These are phyloP conservation scores for Ophiocordyceps camponoti-floridani DNA, from an alignment of 2,329 filamentous ascomycete species.

Conservation along the genomic window DNA sequence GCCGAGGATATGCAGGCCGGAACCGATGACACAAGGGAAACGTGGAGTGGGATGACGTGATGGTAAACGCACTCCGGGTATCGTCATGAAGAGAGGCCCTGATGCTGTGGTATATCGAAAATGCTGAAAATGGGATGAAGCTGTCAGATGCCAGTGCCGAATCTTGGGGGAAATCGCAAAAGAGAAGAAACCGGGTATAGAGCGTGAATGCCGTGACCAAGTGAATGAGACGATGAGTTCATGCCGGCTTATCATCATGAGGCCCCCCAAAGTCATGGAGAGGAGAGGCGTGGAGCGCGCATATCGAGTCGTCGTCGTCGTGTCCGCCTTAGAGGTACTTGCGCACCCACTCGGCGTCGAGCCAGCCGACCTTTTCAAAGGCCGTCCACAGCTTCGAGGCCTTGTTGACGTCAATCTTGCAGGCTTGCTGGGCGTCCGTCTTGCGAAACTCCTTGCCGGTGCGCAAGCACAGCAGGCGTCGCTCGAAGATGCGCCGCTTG, in stretches of 20 bases:
- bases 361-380: slow-evolving; percentile 76
- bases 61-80: slow-evolving; percentile 21
- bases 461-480: slow-evolving; percentile 47
- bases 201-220: no score
- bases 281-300: background rate
- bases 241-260: no score
- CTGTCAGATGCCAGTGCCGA: background rate
- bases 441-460: slow-evolving; percentile 78
- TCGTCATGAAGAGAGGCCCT: slow-evolving; percentile 11
- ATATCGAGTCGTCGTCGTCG: no score
- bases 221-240: no score
- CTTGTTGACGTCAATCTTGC: slow-evolving; percentile 97
- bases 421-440: slow-evolving; percentile 90
- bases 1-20: slow-evolving; percentile 3
- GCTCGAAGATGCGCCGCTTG: slow-evolving; percentile 80
- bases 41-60: slow-evolving; percentile 20
- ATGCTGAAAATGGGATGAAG: slow-evolving; percentile 7
- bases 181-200: background rate
- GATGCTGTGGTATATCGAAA: slow-evolving; percentile 17
- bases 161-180: background rate
- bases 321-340: slow-evolving; percentile 11
- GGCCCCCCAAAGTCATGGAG: background rate
- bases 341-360: slow-evolving; percentile 34
- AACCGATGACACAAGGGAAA: slow-evolving; percentile 7
- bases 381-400: slow-evolving; percentile 83